Conservation (phyloP, 2,329 filamentous ascomycete genomes). For the Talaromyces sp. region DNA sequence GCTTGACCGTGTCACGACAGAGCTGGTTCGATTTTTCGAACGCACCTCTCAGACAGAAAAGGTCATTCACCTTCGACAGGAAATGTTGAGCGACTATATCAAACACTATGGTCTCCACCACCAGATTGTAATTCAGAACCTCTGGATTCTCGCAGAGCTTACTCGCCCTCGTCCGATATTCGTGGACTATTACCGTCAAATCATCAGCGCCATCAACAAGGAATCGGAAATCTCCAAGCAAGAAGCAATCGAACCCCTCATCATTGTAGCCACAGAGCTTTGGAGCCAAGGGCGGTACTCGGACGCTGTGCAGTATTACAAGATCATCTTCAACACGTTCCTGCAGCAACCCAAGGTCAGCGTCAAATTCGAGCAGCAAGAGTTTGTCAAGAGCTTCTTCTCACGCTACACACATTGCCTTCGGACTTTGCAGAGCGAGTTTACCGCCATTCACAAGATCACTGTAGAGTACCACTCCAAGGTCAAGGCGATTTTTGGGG, state of each 20-base stretch:
- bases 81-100: slow-evolving; percentile 34
- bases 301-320: slow-evolving; percentile 32
- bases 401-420: slow-evolving; percentile 32
- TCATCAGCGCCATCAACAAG: slow-evolving; percentile 35
- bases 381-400: slow-evolving; percentile 29
- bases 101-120: slow-evolving; percentile 31
- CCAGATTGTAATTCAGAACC: slow-evolving; percentile 29
- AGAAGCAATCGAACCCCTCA: slow-evolving; percentile 34
- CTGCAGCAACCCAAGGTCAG: slow-evolving; percentile 28
- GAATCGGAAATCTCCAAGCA: slow-evolving; percentile 26
- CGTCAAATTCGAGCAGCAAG: slow-evolving; percentile 28
- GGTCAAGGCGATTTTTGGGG: slow-evolving; percentile 30
- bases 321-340: slow-evolving; percentile 33
- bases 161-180: slow-evolving; percentile 32
- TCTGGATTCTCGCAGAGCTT: slow-evolving; percentile 32
- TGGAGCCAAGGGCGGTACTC: slow-evolving; percentile 34
- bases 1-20: slow-evolving; percentile 21
- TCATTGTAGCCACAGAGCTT: slow-evolving; percentile 34
- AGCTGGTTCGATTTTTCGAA: slow-evolving; percentile 27
- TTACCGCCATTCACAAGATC: slow-evolving; percentile 28
- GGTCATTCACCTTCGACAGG: slow-evolving; percentile 34
- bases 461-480: slow-evolving; percentile 29
- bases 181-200: slow-evolving; percentile 35
- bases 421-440: slow-evolving; percentile 27
- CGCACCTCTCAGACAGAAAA: slow-evolving; percentile 28